phyloP scores from a whole-genome alignment of 2,329 filamentous ascomycete genomes.

The Lecanicillium sp. region DNA sequence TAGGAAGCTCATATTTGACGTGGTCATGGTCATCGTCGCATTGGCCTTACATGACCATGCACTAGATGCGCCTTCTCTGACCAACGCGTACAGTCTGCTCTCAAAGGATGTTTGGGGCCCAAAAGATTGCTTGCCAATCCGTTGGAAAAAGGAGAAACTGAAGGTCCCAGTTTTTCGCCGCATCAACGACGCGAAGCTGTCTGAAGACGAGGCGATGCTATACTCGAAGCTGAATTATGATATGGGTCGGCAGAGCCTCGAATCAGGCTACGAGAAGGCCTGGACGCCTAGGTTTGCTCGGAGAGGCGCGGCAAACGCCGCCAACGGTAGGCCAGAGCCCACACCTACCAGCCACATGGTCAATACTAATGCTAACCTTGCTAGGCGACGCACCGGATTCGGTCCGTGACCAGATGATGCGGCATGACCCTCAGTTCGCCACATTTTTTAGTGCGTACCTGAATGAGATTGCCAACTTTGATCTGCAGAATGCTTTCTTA shows the following conservation, averaged over 20 bases:
- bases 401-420: constrained; percentile 21
- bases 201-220: constrained; percentile 13
- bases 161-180: constrained; percentile 18
- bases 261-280: constrained; percentile 13
- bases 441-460: constrained; percentile 21
- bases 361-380: constrained; percentile 4
- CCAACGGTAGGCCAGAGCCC: constrained; percentile 13
- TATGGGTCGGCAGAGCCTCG: constrained; percentile 17
- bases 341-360: background rate
- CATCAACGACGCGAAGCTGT: constrained; percentile 9
- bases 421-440: constrained; percentile 17
- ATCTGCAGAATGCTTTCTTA: constrained; percentile 11
- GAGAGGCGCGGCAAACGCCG: constrained; percentile 16
- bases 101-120: constrained; percentile 10
- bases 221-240: constrained; percentile 19
- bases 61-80: constrained; percentile 17
- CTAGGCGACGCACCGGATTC: constrained; percentile 17
- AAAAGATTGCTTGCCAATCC: constrained; percentile 13
- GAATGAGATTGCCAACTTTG: constrained; percentile 19
- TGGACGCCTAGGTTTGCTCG: constrained; percentile 11
- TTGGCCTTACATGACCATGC: constrained; percentile 17
- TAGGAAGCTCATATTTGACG: constrained; percentile 19
- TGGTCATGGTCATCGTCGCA: constrained; percentile 16
- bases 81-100: constrained; percentile 12
- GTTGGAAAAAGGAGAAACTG: constrained; percentile 18